Base-by-base conservation (phyloP, 2,329 filamentous ascomycete genomes). In the Geosmithia putterillii region DNA sequence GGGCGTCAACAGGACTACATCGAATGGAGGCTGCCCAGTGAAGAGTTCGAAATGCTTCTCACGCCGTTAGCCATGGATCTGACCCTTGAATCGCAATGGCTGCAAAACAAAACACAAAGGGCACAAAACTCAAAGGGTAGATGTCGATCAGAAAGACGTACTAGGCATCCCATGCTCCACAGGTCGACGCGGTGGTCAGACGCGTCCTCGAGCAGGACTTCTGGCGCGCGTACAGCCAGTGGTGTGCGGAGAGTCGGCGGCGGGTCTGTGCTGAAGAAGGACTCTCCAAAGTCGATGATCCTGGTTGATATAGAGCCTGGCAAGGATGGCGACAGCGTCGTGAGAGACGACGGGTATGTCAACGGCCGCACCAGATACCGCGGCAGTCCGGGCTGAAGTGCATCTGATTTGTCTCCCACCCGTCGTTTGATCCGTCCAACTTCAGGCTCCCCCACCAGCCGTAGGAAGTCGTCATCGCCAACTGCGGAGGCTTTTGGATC, bases 1-100 rank as follows among this genome's bases (percentile, higher is more conserved):
- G 0, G 43, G 40, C 4, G 45, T 51, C 18, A 47, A 28, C 47
- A 52, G 47, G 7, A 47, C 5, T 10, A 41, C 38, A 35, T 53
- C 50, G 21, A 54, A 54, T 2, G 50, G 51, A 19, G 52, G 46
- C 19, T 53, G 53, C 0, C 52, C 53, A 1, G 52, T 50, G n/a
- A 51, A 20, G 3, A 54, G 48, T 44, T 54, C 52, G 15, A 54
- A 54, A 2, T 54, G 18, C 52, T 52, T 25, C 0, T 12, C 20
- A 14, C 4, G 10, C 0, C 3, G 2, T 43, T 2, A 4, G 42
- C 42, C 15, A 17, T 17, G 9, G 10, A 40, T 10, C 10, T 12
- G 9, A 9, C 3, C 15, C 7, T 21, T 6, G 2, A 21, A 8
- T 7, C 4, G 15, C n/a, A n/a, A 25, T 25, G 23, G 10, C 23